Evolutionary conservation across 2,329 filamentous ascomycete species (phyloP), one percentile per base, ranked within the genome.

Genomic region (Trichoderma atroviride): DNA sequence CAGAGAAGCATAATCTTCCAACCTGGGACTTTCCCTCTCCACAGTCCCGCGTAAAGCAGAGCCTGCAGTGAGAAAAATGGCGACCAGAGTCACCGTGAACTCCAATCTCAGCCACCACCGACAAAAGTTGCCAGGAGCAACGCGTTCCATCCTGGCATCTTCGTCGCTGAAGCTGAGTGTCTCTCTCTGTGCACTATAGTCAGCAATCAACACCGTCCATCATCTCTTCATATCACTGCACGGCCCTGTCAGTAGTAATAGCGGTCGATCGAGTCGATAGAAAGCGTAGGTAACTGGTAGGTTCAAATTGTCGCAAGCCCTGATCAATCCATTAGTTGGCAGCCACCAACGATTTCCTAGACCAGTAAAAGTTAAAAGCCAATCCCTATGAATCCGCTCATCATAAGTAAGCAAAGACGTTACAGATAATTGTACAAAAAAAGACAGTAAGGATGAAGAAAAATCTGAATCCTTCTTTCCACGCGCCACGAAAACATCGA

Each of bases 51-150:
- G 68, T 78, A 70, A 80, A 81, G 83, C 82, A 79, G 74, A 76
- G 79, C 74, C 72, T 80, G 82, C 80, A 85, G 83, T 84, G 85
- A 86, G 85, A 86, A 86, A 85, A 78, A 74, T 75, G 72, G 72
- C 74, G 75, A 74, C 70, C 68, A 71, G 56, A 70, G 33, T 68
- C 71, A 74, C 63, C 55, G 61, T 13, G 40, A 60, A 27, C 4
- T 59, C 43, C 61, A 60, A 56, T 73, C 70, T 29, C 33, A 43
- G 47, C 55, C 37, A 22, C 43, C 55, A 52, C 50, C 55, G 29
- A 67, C 43, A 52, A 67, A 50, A 16, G 40, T 43, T 16, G n/a
- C 35, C 61, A 29, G 31, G 31, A 59, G 19, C 27, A 27, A 50
- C 11, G 5, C 16, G 2, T 6, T 52, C 1, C 37, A 52, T 22